These are phyloP conservation scores for Clonostachys rhizophaga DNA, from an alignment of 2,329 filamentous ascomycete species.

Conservation along the genomic window DNA sequence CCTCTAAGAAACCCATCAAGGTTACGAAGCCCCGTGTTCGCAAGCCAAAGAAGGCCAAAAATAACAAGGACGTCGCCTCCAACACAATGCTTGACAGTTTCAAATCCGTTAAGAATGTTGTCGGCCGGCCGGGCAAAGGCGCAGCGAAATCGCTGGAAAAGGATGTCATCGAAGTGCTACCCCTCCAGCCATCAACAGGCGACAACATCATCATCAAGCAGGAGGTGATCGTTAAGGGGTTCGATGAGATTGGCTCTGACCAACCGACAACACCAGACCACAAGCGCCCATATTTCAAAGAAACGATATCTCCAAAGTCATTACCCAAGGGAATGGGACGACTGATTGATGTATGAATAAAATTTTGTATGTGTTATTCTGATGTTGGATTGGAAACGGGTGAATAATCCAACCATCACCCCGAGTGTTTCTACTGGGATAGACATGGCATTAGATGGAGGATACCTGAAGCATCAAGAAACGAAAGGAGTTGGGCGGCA, in stretches of 20 bases:
- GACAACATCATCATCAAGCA: no score
- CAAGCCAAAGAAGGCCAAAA: slow-evolving; percentile 22
- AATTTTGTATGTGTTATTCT: no score
- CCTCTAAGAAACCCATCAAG: slow-evolving; percentile 3
- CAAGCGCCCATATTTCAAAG: not conserved
- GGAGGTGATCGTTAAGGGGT: no score
- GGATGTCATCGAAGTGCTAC: not conserved
- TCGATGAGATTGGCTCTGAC: not conserved
- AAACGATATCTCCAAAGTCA: not conserved
- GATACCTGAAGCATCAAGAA: no score
- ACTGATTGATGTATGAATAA: not conserved
- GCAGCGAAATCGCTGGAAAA: not conserved
- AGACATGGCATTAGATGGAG: no score
- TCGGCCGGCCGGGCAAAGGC: no score
- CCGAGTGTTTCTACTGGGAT: no score
- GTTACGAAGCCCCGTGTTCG: slow-evolving; percentile 17
- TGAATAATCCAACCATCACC: no score
- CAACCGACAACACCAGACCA: not conserved
- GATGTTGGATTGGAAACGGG: no score
- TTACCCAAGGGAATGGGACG: not conserved
- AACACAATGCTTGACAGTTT: slow-evolving; percentile 33
- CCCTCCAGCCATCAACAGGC: no score
- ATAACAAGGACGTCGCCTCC: slow-evolving; percentile 14
- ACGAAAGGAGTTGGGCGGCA: no score
- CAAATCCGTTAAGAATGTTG: slow-evolving; percentile 31